phyloP scores from a whole-genome alignment of 441 rosid genomes.

The Erodium chrysanthum region DNA sequence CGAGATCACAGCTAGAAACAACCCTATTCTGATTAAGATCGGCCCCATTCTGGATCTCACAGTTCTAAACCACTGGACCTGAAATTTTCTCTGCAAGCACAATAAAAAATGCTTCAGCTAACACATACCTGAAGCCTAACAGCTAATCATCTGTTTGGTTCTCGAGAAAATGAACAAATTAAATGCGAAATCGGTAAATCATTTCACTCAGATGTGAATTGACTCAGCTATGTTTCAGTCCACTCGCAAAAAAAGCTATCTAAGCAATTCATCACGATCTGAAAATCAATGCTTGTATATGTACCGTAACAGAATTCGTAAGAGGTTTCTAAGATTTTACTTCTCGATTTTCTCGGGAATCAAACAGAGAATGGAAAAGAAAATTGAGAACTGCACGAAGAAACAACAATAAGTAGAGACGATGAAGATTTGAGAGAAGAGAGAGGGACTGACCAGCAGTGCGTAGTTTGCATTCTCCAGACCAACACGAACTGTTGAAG shows the following conservation, averaged over 20 bases:
- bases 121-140: background rate
- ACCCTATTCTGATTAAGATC: constrained; percentile 28
- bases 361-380: background rate
- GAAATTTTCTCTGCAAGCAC: constrained; percentile 13
- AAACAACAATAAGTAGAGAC: background rate
- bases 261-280: background rate
- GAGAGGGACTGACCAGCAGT: background rate
- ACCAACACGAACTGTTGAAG: no score
- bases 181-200: background rate
- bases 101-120: constrained; percentile 13
- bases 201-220: background rate
- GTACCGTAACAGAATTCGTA: background rate
- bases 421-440: background rate
- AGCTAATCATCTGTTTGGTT: background rate
- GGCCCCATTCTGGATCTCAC: constrained; percentile 28
- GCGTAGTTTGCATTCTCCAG: no score
- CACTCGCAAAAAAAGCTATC: background rate
- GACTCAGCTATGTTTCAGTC: background rate
- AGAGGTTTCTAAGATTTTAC: background rate
- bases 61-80: constrained; percentile 1
- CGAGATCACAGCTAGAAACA: constrained; percentile 30
- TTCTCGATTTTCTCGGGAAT: background rate
- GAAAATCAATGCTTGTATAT: background rate
- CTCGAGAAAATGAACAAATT: background rate
- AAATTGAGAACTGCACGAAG: constrained; percentile 9